phyloP scores from a whole-genome alignment of 129 eudicot genomes.

The Centaurea solstitialis region DNA sequence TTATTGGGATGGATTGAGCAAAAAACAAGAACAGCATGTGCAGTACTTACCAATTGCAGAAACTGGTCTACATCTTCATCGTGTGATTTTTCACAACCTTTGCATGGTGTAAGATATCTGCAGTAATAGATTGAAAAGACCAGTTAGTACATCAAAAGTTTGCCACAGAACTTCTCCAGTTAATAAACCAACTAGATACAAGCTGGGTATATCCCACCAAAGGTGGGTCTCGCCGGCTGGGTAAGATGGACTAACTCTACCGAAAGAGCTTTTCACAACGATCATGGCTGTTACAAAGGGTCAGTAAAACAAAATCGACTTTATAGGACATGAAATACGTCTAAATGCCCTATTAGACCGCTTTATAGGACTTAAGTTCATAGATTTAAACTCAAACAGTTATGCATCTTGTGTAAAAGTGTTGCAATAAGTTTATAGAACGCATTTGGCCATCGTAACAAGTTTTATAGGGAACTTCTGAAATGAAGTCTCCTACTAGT shows the following conservation, averaged over 20 bases:
- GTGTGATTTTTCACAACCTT: constrained; percentile 44
- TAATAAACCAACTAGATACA: neutral
- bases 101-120: constrained; percentile 75
- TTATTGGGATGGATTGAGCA: neutral
- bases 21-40: neutral
- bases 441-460: too few relatives aligned
- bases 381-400: too few relatives aligned
- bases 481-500: too few relatives aligned
- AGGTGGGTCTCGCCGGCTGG: too few relatives aligned
- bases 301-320: neutral
- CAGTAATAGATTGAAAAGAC: constrained; percentile 11
- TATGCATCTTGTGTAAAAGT: too few relatives aligned
- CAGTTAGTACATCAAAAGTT: constrained; percentile 4
- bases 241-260: neutral
- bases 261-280: neutral
- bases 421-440: too few relatives aligned
- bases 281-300: neutral
- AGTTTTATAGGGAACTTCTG: too few relatives aligned
- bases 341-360: neutral
- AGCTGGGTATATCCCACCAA: neutral
- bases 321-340: neutral
- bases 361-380: too few relatives aligned
- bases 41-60: constrained; percentile 73
- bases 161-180: neutral
- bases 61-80: constrained; percentile 61